These are phyloP conservation scores for Dryadomyces sulphureus DNA, from an alignment of 2,329 filamentous ascomycete genomes.

Conservation along the genomic window DNA sequence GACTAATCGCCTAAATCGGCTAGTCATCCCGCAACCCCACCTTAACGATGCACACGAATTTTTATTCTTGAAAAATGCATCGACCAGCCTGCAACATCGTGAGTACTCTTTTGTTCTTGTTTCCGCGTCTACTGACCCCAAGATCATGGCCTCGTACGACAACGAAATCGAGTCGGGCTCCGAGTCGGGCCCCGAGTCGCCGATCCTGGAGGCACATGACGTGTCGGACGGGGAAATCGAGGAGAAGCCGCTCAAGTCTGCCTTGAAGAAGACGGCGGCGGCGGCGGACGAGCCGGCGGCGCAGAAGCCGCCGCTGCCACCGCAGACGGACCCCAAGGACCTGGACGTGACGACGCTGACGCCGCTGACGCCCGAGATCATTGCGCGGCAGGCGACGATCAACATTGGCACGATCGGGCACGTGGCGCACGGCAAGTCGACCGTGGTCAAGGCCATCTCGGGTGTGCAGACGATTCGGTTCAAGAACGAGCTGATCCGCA, in stretches of 20 bases:
- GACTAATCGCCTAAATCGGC: slow-evolving; percentile 20
- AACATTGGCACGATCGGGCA: slow-evolving; percentile 98
- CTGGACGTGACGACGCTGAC: slow-evolving; percentile 69
- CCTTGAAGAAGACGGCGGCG: slow-evolving; percentile 59
- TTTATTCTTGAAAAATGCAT: slow-evolving; percentile 7
- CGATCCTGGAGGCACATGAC: slow-evolving; percentile 38
- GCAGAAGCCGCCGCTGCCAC: slow-evolving; percentile 44
- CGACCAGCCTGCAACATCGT: no score
- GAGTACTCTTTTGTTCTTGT: no score
- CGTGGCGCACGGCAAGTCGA: slow-evolving; percentile 97
- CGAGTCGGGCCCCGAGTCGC: slow-evolving; percentile 47
- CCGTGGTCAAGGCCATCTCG: slow-evolving; percentile 97
- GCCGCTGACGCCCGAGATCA: slow-evolving; percentile 90
- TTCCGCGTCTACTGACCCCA: no score
- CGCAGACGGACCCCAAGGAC: slow-evolving; percentile 83
- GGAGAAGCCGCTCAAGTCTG: slow-evolving; percentile 63
- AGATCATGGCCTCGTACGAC: slow-evolving; percentile 38
- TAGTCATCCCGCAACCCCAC: slow-evolving; percentile 10
- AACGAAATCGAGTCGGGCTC: slow-evolving; percentile 64
- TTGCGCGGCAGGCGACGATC: slow-evolving; percentile 93
- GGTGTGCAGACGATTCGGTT: slow-evolving; percentile 98
- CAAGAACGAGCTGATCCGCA: slow-evolving; percentile 98
- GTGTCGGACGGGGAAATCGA: slow-evolving; percentile 42
- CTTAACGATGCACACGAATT: slow-evolving; percentile 12
- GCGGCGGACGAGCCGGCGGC: slow-evolving; percentile 36